Percentiles rank a stretch among this genome's conserved stretches.
These are phyloP conservation scores for Phialocephala sp. DNA, from an alignment of 2,329 filamentous ascomycete species.

Conservation along the genomic window DNA sequence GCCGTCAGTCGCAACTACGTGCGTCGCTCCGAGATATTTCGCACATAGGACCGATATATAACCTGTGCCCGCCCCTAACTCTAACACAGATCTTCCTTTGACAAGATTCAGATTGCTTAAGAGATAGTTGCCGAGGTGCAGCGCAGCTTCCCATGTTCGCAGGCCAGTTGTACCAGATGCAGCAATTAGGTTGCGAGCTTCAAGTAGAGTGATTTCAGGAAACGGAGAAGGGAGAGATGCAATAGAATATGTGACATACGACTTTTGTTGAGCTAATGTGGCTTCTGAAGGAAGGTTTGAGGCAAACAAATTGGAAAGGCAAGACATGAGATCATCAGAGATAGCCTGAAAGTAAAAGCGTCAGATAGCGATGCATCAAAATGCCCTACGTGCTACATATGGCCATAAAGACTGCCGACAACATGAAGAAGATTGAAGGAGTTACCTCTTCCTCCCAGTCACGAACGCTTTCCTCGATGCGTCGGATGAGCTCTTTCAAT, in stretches of 20 bases:
- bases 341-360: constrained; percentile 67
- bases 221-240: constrained; percentile 28
- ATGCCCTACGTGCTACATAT: constrained; percentile 14
- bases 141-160: constrained; percentile 80
- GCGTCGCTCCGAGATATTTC: constrained; percentile 64
- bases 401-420: constrained; percentile 10
- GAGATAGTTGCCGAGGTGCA: constrained; percentile 75
- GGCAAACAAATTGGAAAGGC: constrained; percentile 68
- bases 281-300: constrained; percentile 68
- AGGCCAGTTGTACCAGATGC: constrained; percentile 76
- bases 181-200: constrained; percentile 72
- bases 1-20: constrained; percentile 75
- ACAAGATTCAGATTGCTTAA: constrained; percentile 50
- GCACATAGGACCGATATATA: constrained; percentile 76
- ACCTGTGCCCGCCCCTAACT: constrained; percentile 78
- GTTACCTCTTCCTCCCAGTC: constrained; percentile 90
- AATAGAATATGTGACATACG: constrained; percentile 73
- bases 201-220: constrained; percentile 65
- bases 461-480: constrained; percentile 75
- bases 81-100: constrained; percentile 63
- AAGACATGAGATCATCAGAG: constrained; percentile 77
- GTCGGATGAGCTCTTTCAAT: constrained; percentile 73
- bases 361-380: constrained; percentile 29
- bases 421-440: constrained; percentile 30
- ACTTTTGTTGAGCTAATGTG: constrained; percentile 71